Evolutionary conservation across 192 early-diverging fungal genomes (phyloP).

Genomic region (Chytriomyces sp.): DNA sequence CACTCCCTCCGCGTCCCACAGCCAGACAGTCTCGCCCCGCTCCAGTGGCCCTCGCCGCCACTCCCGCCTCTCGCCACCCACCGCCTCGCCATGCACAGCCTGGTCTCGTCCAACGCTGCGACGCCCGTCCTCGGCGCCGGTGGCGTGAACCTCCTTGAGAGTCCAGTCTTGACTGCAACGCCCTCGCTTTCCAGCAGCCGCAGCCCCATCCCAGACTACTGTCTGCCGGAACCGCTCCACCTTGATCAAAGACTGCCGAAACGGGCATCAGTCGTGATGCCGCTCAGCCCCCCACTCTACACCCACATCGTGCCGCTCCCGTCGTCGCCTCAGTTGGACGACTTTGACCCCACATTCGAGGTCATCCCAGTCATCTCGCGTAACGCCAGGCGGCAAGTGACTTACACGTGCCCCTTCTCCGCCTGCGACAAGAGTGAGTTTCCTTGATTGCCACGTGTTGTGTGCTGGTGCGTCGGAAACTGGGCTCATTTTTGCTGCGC

Average conservation of each 20-base stretch:
- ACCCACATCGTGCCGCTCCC: neutral
- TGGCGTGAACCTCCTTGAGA: slow-evolving; percentile 9
- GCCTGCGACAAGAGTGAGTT: neutral
- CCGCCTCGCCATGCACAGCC: too few species aligned
- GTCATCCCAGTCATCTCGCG: neutral
- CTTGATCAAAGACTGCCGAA: too few species aligned
- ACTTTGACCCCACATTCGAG: neutral
- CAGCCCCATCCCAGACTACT: neutral
- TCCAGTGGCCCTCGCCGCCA: neutral
- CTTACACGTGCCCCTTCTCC: neutral
- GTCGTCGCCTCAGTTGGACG: neutral
- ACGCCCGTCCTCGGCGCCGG: neutral
- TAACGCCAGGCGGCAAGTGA: neutral
- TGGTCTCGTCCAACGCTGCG: too few species aligned
- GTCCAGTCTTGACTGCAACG: neutral
- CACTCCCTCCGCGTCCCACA: too few species aligned
- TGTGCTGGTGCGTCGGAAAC: neutral
- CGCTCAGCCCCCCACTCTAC: neutral
- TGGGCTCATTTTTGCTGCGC: neutral
- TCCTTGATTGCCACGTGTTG: neutral
- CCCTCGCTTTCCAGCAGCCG: neutral
- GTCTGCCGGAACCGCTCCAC: neutral
- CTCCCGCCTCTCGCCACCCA: neutral
- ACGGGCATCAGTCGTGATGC: too few species aligned
- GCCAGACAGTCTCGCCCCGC: too few species aligned